These are phyloP conservation scores for Umbilicus rupestris DNA, from an alignment of 164 flowering plant genomes.

Conservation along the genomic window DNA sequence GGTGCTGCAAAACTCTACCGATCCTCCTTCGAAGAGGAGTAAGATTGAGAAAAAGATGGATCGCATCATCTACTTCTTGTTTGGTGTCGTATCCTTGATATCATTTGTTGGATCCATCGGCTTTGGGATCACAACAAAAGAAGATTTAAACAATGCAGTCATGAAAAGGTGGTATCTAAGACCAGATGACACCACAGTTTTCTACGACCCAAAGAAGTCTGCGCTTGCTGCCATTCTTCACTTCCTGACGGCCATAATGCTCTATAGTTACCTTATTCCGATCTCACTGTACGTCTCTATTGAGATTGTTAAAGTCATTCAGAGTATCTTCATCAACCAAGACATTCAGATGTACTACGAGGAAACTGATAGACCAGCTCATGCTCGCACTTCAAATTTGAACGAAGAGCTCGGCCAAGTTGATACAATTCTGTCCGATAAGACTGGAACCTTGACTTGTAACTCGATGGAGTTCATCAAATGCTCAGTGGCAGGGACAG, in stretches of 20 bases:
- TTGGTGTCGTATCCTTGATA: slow-evolving; percentile 37
- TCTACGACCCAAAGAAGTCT: slow-evolving; percentile 59
- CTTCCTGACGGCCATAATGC: slow-evolving; percentile 63
- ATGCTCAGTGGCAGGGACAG: slow-evolving; percentile 80
- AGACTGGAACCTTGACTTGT: slow-evolving; percentile 94
- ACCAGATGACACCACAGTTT: slow-evolving; percentile 49
- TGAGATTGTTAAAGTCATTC: slow-evolving; percentile 88
- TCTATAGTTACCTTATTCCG: slow-evolving; percentile 73
- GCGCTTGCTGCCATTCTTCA: slow-evolving; percentile 53
- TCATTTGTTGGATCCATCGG: slow-evolving; percentile 59
- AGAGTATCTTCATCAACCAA: slow-evolving; percentile 77
- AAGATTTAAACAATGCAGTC: slow-evolving; percentile 43
- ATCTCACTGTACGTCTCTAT: slow-evolving; percentile 88
- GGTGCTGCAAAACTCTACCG: slow-evolving; percentile 79
- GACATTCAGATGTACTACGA: slow-evolving; percentile 83
- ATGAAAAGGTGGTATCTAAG: slow-evolving; percentile 79
- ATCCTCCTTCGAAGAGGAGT: slow-evolving; percentile 92
- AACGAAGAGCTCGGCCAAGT: slow-evolving; percentile 98
- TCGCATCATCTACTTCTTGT: slow-evolving; percentile 58
- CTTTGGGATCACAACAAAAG: slow-evolving; percentile 58
- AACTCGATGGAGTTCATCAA: slow-evolving; percentile 96
- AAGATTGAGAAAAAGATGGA: slow-evolving; percentile 81
- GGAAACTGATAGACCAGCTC: slow-evolving; percentile 80
- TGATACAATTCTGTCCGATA: slow-evolving; percentile 87
- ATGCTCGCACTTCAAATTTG: slow-evolving; percentile 88